These are phyloP conservation scores for Zanthoxylum bungeanum DNA, from an alignment of 345 rosid species.

Conservation along the genomic window DNA sequence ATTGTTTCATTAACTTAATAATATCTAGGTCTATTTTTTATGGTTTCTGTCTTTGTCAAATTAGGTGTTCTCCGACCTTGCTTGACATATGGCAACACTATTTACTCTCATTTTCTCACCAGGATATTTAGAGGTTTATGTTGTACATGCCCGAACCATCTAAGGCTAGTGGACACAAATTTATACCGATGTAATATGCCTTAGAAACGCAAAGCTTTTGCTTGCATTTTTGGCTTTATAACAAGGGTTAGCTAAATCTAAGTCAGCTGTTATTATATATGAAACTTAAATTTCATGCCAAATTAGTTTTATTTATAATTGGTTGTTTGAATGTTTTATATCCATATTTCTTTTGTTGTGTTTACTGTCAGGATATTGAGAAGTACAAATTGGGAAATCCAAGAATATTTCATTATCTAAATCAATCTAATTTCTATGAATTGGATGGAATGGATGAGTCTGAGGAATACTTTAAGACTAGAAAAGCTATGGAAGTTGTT, in stretches of 20 bases:
- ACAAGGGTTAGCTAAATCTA: background rate
- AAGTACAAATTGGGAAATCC: conserved; percentile 81
- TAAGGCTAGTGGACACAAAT: background rate
- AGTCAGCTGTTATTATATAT: background rate
- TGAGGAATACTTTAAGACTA: conserved; percentile 73
- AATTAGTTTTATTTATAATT: background rate
- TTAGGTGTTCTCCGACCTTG: no score
- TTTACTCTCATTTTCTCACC: no score
- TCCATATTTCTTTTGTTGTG: conserved; percentile 8
- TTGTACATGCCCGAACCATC: no score
- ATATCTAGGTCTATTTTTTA: no score
- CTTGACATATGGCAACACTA: no score
- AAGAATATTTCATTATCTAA: conserved; percentile 80
- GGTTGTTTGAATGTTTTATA: background rate
- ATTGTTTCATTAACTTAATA: no score
- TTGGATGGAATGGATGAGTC: conserved; percentile 81
- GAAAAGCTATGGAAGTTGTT: conserved; percentile 93
- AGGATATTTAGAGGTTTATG: no score
- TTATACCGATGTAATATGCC: background rate
- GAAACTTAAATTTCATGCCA: background rate
- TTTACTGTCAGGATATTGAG: conserved; percentile 58
- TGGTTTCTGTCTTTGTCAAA: no score
- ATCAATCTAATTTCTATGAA: conserved; percentile 81
- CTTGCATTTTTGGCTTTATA: background rate
- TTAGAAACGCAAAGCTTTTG: background rate